Evolutionary conservation across 176 grass and related monocot genomes (phyloP), one percentile per base, ranked within the genome.

Genomic region (Cymbopogon citratus): DNA sequence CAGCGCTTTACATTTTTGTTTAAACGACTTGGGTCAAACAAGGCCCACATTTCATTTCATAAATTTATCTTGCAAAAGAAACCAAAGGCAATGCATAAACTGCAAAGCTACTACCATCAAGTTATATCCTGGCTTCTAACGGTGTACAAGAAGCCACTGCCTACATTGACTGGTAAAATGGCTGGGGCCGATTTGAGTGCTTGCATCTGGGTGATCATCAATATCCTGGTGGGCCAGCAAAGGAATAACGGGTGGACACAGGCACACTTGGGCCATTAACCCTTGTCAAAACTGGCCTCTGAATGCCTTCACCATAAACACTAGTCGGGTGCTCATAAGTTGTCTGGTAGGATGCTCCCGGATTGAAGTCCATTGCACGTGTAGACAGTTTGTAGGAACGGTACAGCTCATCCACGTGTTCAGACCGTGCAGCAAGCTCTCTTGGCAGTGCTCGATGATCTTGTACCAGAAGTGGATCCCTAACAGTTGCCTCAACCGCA

Each of bases 221-320:
- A 81, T 76, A 91, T 34, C 71, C 24, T 16, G 66, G 79, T 15
- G 83, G 71, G 43, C 87, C 92, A 56, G 52, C 81, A 70, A 89
- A 91, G 29, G 89, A 84, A 33, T 89, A 91, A 4, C 57, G 87
- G 9, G 75, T 34, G 71, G 92, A 94, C 36, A 94, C 84, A 0
- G 89, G 81, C 57, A 74, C 28, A 54, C 36, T 73, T 35, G 76
- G 21, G 15, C 60, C 29, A 24, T 43, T 41, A 13, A 26, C 61
- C 63, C 86, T 83, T 73, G 80, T 66, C 41, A 73, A 23, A 25
- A 52, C 28, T 71, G 77, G 84, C 81, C 62, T 78, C 76, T 85
- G 76, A 13, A 78, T 5, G 57, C 35, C 61, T 69, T 75, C 91
- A 8, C 33, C 27, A 76, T 93, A 80, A 45, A 61, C 27, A 28